A percentile compares a stretch with the other conserved stretches of the same genome.
Evolutionary conservation across 208 protist species (phyloP).

Genomic region (Leptomonas seymouri): DNA sequence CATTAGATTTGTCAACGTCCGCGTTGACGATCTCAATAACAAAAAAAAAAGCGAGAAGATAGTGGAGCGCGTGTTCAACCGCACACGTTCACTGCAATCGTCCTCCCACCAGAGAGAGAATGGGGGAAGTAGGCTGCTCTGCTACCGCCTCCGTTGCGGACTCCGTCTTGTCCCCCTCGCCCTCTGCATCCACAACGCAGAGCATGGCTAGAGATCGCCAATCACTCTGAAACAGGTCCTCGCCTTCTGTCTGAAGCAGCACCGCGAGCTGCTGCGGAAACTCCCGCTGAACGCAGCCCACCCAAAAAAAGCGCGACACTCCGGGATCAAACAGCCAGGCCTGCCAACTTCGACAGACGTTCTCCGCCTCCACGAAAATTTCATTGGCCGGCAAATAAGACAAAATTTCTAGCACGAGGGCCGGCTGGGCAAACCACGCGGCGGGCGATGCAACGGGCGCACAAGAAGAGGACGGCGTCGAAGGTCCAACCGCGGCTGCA

Average conservation of each 20-base stretch:
- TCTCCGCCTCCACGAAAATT: slow-evolving; percentile 55
- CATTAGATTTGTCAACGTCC: too few relatives aligned
- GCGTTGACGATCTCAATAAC: too few relatives aligned
- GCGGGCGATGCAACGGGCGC: neutral
- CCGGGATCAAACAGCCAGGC: slow-evolving; percentile 54
- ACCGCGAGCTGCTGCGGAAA: slow-evolving; percentile 48
- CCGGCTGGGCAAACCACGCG: slow-evolving; percentile 27
- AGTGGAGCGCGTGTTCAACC: too few relatives aligned
- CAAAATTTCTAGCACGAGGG: slow-evolving; percentile 61
- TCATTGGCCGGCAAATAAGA: slow-evolving; percentile 65
- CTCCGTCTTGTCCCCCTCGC: neutral
- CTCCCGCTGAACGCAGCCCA: slow-evolving; percentile 74
- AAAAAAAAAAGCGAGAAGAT: too few relatives aligned
- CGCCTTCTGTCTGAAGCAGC: slow-evolving; percentile 43
- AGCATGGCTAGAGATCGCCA: slow-evolving; percentile 82
- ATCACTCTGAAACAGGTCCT: slow-evolving; percentile 52
- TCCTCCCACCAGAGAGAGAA: neutral
- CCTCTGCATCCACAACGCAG: slow-evolving; percentile 46
- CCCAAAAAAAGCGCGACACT: slow-evolving; percentile 69
- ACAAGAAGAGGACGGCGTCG: neutral
- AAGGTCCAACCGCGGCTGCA: neutral
- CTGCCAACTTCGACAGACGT: slow-evolving; percentile 68
- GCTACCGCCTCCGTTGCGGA: neutral
- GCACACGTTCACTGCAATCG: too few relatives aligned
- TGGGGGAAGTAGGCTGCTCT: neutral